These are phyloP conservation scores for Xylaria nigripes DNA, from an alignment of 495 filamentous ascomycete species.

Conservation along the genomic window DNA sequence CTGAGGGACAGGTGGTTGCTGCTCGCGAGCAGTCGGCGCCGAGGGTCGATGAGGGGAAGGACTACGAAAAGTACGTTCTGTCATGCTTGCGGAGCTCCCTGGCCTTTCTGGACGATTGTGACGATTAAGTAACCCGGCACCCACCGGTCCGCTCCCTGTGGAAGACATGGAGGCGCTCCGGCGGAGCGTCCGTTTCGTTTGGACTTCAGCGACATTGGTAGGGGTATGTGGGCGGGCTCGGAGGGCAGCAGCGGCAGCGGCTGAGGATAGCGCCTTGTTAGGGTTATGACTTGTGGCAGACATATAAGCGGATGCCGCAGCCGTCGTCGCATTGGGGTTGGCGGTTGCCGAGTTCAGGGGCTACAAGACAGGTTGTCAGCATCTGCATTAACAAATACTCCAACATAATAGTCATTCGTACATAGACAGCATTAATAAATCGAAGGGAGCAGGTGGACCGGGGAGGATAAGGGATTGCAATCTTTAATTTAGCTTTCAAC, in stretches of 20 bases:
- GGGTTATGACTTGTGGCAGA: slow-evolving; percentile 48
- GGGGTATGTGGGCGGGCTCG: slow-evolving; percentile 68
- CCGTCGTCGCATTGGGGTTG: slow-evolving; percentile 62
- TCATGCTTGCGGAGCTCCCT: slow-evolving; percentile 74
- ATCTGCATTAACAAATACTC: slow-evolving; percentile 11
- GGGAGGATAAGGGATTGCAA: neutral
- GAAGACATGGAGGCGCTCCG: slow-evolving; percentile 65
- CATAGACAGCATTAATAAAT: neutral
- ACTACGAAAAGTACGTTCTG: slow-evolving; percentile 69
- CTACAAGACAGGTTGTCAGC: slow-evolving; percentile 23
- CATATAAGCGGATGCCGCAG: slow-evolving; percentile 74
- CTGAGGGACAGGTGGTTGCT: slow-evolving; percentile 66
- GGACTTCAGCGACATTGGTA: slow-evolving; percentile 66
- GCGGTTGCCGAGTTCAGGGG: slow-evolving; percentile 53
- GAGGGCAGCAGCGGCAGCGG: slow-evolving; percentile 77
- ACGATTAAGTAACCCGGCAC: slow-evolving; percentile 31
- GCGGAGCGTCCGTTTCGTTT: slow-evolving; percentile 76
- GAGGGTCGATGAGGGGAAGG: slow-evolving; percentile 51
- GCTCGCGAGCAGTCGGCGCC: slow-evolving; percentile 17
- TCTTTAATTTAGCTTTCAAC: neutral
- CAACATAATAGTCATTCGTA: neutral
- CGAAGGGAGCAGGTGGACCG: neutral
- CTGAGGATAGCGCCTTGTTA: slow-evolving; percentile 59
- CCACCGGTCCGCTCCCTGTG: slow-evolving; percentile 40
- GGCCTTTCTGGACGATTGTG: slow-evolving; percentile 47